Percentiles rank a stretch among this genome's conserved stretches.
Evolutionary conservation across 768 basidiomycete species (phyloP).

Genomic region (Panellus pusillus): DNA sequence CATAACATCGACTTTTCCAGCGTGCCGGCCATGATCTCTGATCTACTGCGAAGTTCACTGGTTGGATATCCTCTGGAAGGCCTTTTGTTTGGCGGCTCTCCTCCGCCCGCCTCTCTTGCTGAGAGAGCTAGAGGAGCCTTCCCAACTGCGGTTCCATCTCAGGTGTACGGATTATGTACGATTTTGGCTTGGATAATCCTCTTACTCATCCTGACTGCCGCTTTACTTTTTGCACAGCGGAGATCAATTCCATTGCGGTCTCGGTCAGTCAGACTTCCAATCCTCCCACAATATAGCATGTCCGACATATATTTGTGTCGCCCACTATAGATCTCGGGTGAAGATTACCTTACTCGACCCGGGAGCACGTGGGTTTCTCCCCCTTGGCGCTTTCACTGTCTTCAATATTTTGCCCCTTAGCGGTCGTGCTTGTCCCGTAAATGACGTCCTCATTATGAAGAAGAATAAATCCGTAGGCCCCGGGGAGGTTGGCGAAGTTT

Average conservation of each 20-base stretch:
- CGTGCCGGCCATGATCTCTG: slow-evolving; percentile 62
- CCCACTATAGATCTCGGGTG: slow-evolving; percentile 41
- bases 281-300: too few species aligned
- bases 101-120: slow-evolving; percentile 51
- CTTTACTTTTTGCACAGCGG: slow-evolving; percentile 37
- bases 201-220: slow-evolving; percentile 37
- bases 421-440: slow-evolving; percentile 57
- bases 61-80: slow-evolving; percentile 47
- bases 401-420: slow-evolving; percentile 25
- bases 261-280: slow-evolving; percentile 32
- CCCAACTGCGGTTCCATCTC: slow-evolving; percentile 39
- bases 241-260: slow-evolving; percentile 60
- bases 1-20: slow-evolving; percentile 24
- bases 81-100: slow-evolving; percentile 54
- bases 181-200: neutral
- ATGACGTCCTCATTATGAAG: slow-evolving; percentile 53
- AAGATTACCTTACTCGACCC: slow-evolving; percentile 48
- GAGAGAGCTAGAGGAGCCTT: slow-evolving; percentile 45
- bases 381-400: too few species aligned
- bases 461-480: slow-evolving; percentile 34
- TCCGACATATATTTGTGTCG: slow-evolving; percentile 5
- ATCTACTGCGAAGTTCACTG: slow-evolving; percentile 51
- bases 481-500: slow-evolving; percentile 48
- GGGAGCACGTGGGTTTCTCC: too few species aligned
- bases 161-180: slow-evolving; percentile 21